These are phyloP conservation scores for Blastocladiella britannica DNA, from an alignment of 192 early-diverging fungal species.

Conservation along the genomic window DNA sequence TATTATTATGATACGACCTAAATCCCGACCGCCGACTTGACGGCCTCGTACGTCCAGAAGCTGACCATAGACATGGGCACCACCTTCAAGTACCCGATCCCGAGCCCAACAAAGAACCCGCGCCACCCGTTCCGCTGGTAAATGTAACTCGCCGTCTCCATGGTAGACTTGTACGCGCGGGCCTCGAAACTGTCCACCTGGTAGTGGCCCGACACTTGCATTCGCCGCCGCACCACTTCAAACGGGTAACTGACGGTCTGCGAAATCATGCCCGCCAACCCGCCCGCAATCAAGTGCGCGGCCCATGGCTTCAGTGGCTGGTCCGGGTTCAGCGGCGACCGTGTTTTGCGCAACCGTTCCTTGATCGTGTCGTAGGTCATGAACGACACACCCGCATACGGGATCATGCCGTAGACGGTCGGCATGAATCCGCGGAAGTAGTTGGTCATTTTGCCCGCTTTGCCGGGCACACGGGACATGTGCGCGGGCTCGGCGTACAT, in stretches of 20 bases:
- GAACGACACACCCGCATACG: slow-evolving; percentile 92
- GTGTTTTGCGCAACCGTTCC: slow-evolving; percentile 28
- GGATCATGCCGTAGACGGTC: slow-evolving; percentile 77
- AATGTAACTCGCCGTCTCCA: slow-evolving; percentile 38
- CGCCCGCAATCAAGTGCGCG: slow-evolving; percentile 49
- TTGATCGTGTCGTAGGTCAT: slow-evolving; percentile 61
- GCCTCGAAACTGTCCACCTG: slow-evolving; percentile 1
- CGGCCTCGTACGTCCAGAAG: slow-evolving; percentile 67
- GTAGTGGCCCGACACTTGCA: slow-evolving; percentile 49
- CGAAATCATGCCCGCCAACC: slow-evolving; percentile 58
- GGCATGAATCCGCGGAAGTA: slow-evolving; percentile 89
- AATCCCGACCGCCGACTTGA: too few relatives aligned
- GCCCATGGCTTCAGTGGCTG: slow-evolving; percentile 50
- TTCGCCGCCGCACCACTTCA: slow-evolving; percentile 68
- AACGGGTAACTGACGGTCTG: slow-evolving; percentile 81
- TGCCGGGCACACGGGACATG: slow-evolving; percentile 12
- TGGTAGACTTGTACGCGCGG: slow-evolving; percentile 8
- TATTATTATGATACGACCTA: too few relatives aligned
- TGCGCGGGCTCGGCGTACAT: slow-evolving; percentile 59
- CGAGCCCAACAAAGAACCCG: slow-evolving; percentile 92
- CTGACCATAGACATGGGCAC: slow-evolving; percentile 76
- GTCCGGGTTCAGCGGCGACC: slow-evolving; percentile 14
- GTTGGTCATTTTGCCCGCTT: slow-evolving; percentile 29
- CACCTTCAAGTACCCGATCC: slow-evolving; percentile 90
- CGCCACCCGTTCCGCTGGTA: slow-evolving; percentile 40